A percentile compares a stretch with the other conserved stretches of the same genome.
These are phyloP conservation scores for Naegleria gruberi DNA, from an alignment of 208 protist species.

Conservation along the genomic window DNA sequence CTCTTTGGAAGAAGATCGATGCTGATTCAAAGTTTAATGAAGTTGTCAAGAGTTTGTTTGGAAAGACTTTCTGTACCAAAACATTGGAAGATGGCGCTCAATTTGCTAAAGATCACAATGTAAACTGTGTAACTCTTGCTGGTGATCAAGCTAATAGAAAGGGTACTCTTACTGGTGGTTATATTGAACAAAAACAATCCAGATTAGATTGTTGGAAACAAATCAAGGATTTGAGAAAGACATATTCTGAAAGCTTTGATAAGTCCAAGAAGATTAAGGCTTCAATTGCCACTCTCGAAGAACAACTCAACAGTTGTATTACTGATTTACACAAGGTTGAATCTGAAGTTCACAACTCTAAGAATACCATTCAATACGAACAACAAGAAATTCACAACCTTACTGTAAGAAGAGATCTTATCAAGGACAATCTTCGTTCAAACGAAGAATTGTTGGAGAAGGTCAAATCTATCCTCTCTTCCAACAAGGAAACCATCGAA, in stretches of 20 bases:
- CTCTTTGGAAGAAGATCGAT: not conserved
- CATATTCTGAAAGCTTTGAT: conserved; percentile 35
- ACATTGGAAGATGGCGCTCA: conserved; percentile 66
- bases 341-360: not conserved
- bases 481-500: not conserved
- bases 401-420: conserved; percentile 31
- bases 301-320: not conserved
- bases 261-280: conserved; percentile 39
- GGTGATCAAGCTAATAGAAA: conserved; percentile 69
- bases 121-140: conserved; percentile 88
- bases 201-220: conserved; percentile 55
- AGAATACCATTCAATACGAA: conserved; percentile 3
- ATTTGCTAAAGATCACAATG: conserved; percentile 54
- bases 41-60: conserved; percentile 84
- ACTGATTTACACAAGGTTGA: conserved; percentile 1
- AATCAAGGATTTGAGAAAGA: conserved; percentile 42
- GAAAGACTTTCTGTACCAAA: conserved; percentile 71
- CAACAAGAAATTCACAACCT: not conserved
- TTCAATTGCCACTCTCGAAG: conserved; percentile 13
- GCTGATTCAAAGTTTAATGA: conserved; percentile 43
- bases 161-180: conserved; percentile 91
- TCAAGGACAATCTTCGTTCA: conserved; percentile 48
- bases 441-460: conserved; percentile 35
- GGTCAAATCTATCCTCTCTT: conserved; percentile 37
- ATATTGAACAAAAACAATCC: conserved; percentile 62